Percentiles rank a stretch among this genome's conserved stretches.
Evolutionary conservation across 2,329 filamentous ascomycete species (phyloP).

Genomic region (Aureobasidium namibiae): DNA sequence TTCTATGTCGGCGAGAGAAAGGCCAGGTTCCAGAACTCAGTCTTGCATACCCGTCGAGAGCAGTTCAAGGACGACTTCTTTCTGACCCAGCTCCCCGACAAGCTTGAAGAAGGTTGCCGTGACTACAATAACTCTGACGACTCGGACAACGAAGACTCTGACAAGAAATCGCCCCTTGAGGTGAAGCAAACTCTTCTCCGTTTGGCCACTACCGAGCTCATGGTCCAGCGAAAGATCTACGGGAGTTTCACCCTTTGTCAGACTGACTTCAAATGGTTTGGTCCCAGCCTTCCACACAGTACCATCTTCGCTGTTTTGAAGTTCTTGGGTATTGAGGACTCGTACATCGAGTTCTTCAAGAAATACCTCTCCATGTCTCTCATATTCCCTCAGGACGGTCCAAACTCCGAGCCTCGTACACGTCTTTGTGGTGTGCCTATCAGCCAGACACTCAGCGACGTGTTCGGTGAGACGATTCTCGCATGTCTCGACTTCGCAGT

Average conservation of each 20-base stretch:
- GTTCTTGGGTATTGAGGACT: conserved; percentile 50
- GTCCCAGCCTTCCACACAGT: conserved; percentile 50
- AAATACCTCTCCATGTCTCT: conserved; percentile 53
- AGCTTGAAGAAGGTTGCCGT: conserved; percentile 30
- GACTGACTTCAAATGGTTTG: conserved; percentile 52
- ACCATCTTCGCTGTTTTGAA: conserved; percentile 50
- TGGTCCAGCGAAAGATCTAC: conserved; percentile 41
- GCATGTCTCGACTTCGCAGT: conserved; percentile 60
- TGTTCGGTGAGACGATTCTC: conserved; percentile 52
- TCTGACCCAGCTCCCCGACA: conserved; percentile 46
- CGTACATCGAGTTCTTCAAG: conserved; percentile 52
- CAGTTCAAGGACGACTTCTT: conserved; percentile 44
- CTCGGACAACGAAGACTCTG: conserved; percentile 25
- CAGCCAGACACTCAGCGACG: conserved; percentile 50
- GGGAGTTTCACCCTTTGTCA: conserved; percentile 46
- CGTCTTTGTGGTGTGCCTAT: conserved; percentile 53
- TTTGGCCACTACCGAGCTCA: conserved; percentile 47
- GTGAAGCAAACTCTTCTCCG: conserved; percentile 52
- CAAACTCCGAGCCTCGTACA: conserved; percentile 33
- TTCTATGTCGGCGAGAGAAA: conserved; percentile 33
- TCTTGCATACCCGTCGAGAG: conserved; percentile 24
- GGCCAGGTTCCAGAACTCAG: conserved; percentile 4
- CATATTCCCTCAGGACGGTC: conserved; percentile 48
- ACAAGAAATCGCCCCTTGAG: conserved; percentile 34
- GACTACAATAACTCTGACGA: conserved; percentile 30